These are phyloP conservation scores for Phytophthora melonis DNA, from an alignment of 352 stramenopile genomes.

Conservation along the genomic window DNA sequence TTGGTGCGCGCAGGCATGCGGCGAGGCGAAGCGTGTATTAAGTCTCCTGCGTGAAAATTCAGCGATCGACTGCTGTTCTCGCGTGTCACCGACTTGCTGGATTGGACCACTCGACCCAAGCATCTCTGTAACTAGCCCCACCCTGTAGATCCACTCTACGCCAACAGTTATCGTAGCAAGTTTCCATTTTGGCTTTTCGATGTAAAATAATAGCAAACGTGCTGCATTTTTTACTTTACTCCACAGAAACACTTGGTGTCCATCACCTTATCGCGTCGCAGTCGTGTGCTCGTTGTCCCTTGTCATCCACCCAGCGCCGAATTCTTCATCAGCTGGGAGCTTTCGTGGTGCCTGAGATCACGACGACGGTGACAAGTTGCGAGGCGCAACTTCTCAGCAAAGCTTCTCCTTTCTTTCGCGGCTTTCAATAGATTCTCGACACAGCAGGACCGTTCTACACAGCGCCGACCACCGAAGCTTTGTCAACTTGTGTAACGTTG, in stretches of 20 bases:
- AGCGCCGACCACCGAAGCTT: too few relatives aligned
- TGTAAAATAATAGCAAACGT: constrained; percentile 54
- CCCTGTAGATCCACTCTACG: constrained; percentile 41
- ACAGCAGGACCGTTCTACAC: too few relatives aligned
- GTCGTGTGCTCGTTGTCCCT: neutral
- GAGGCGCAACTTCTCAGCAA: too few relatives aligned
- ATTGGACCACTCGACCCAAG: constrained; percentile 12
- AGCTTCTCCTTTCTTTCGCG: too few relatives aligned
- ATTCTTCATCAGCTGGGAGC: neutral
- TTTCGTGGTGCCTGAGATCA: neutral
- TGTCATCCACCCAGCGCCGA: neutral
- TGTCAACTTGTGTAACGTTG: too few relatives aligned
- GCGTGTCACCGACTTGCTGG: constrained; percentile 27
- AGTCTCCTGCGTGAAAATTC: constrained; percentile 37
- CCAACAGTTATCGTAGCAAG: constrained; percentile 44
- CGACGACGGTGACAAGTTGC: neutral
- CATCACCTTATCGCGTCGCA: neutral
- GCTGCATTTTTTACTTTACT: constrained; percentile 27
- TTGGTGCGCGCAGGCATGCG: constrained; percentile 26
- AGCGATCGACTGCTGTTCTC: constrained; percentile 31
- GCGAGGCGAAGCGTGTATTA: constrained; percentile 48
- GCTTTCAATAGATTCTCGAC: too few relatives aligned
- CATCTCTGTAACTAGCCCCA: constrained; percentile 38
- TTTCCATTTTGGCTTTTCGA: constrained; percentile 47
- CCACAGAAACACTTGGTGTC: neutral